Evolutionary conservation across 176 grass and related monocot genomes (phyloP).

Genomic region (Chrysopogon serrulatus): DNA sequence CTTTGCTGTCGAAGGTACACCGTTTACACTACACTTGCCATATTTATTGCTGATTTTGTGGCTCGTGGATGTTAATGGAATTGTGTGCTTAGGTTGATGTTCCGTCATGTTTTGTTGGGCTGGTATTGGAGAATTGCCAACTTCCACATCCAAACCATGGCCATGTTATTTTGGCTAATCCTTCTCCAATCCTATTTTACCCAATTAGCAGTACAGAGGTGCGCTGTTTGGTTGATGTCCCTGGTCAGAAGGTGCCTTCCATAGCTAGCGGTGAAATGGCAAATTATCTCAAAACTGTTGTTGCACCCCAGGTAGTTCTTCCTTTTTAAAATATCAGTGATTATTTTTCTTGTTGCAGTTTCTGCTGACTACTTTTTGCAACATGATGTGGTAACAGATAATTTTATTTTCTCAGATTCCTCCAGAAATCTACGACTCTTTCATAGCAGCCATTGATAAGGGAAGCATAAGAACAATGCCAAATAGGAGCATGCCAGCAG

Average conservation of each 20-base stretch:
- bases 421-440: slow-evolving; percentile 66
- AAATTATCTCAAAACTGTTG: slow-evolving; percentile 88
- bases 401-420: slow-evolving; percentile 47
- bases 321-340: background rate
- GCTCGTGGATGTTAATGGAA: background rate
- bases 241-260: slow-evolving; percentile 95
- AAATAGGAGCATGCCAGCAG: slow-evolving; percentile 92
- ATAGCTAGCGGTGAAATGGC: slow-evolving; percentile 91
- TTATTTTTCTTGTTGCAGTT: background rate
- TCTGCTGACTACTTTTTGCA: background rate
- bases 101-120: slow-evolving; percentile 93
- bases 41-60: background rate
- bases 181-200: slow-evolving; percentile 96
- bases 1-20: slow-evolving; percentile 87
- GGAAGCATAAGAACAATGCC: slow-evolving; percentile 96
- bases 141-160: slow-evolving; percentile 89
- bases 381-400: slow-evolving; percentile 17
- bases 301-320: slow-evolving; percentile 83
- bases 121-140: slow-evolving; percentile 89
- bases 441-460: slow-evolving; percentile 77
- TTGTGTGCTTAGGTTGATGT: slow-evolving; percentile 77
- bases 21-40: background rate
- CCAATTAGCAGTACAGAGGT: slow-evolving; percentile 94
- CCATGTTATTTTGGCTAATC: slow-evolving; percentile 96
- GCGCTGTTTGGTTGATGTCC: slow-evolving; percentile 95